A percentile compares a stretch with the other conserved stretches of the same genome.
These are phyloP conservation scores for Vigna nakashimae DNA, from an alignment of 306 rosid species.

Conservation along the genomic window DNA sequence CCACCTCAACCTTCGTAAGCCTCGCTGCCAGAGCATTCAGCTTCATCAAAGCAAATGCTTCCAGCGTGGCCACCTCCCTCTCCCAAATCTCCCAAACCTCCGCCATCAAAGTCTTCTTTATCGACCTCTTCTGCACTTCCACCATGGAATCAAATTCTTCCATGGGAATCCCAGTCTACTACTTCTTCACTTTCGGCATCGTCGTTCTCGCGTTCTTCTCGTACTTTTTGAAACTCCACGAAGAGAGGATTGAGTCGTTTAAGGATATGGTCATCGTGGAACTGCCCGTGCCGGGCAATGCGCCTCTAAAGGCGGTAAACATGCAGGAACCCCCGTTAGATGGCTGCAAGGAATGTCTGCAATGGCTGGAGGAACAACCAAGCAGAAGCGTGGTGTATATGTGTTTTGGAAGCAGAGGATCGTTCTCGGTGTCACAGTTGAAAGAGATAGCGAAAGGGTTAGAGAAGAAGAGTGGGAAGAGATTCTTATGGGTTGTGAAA, in stretches of 20 bases:
- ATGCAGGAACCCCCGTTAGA: too few species aligned
- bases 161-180: slow-evolving; percentile 41
- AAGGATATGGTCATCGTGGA: too few species aligned
- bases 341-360: too few species aligned
- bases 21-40: neutral
- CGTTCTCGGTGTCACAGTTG: too few species aligned
- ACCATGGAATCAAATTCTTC: neutral
- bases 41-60: slow-evolving; percentile 22
- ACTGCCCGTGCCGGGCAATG: too few species aligned
- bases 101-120: neutral
- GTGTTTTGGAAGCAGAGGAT: too few species aligned
- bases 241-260: neutral
- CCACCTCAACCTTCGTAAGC: neutral
- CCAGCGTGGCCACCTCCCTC: slow-evolving; percentile 21
- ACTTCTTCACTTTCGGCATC: slow-evolving; percentile 41
- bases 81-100: neutral
- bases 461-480: too few species aligned
- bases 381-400: too few species aligned
- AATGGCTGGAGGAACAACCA: too few species aligned
- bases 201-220: slow-evolving; percentile 3
- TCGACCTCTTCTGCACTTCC: slow-evolving; percentile 42
- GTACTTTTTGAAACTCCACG: slow-evolving; percentile 34
- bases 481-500: too few species aligned
- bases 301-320: too few species aligned
- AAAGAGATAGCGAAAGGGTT: too few species aligned